phyloP scores from a whole-genome alignment of 2,329 filamentous ascomycete species.

The Myriosclerotinia duriaeana region DNA sequence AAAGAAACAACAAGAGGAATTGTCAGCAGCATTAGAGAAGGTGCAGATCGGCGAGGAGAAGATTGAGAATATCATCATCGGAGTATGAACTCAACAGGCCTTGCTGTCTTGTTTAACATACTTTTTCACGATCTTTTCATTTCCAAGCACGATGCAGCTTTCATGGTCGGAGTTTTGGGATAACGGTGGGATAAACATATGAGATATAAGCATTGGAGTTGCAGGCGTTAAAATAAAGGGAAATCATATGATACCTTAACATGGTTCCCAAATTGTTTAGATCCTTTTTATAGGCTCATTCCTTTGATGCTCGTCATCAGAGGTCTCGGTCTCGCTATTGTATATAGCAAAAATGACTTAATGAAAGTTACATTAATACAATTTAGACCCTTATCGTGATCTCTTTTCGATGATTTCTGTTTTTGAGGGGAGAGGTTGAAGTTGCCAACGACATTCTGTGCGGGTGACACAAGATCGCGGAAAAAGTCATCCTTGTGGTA shows the following conservation, averaged over 20 bases:
- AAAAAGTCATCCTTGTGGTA: not conserved
- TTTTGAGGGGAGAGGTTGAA: not conserved
- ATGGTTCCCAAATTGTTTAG: slow-evolving; percentile 12
- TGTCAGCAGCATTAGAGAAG: slow-evolving; percentile 33
- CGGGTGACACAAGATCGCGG: not conserved
- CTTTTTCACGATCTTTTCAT: slow-evolving; percentile 6
- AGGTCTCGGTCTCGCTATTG: slow-evolving; percentile 1
- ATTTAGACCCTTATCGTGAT: not conserved
- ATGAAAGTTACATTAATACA: slow-evolving; percentile 9
- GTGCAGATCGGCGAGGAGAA: slow-evolving; percentile 29
- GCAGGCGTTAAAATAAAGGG: slow-evolving; percentile 14
- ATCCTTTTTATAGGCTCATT: slow-evolving; percentile 1
- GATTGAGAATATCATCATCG: slow-evolving; percentile 25
- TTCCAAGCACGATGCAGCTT: not conserved
- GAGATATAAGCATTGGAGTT: slow-evolving; percentile 22
- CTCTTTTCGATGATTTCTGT: not conserved
- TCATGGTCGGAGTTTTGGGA: slow-evolving; percentile 12
- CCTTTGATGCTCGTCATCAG: not conserved
- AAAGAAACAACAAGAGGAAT: slow-evolving; percentile 39
- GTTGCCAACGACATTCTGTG: not conserved
- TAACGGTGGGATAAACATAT: slow-evolving; percentile 14
- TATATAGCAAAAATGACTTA: slow-evolving; percentile 11
- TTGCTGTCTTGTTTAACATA: not conserved
- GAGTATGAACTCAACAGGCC: slow-evolving; percentile 10
- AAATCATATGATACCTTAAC: slow-evolving; percentile 19